A percentile compares a stretch with the other conserved stretches of the same genome.
Evolutionary conservation across 805 yeast species (phyloP).

Genomic region (Ogataea thermomethanolica): DNA sequence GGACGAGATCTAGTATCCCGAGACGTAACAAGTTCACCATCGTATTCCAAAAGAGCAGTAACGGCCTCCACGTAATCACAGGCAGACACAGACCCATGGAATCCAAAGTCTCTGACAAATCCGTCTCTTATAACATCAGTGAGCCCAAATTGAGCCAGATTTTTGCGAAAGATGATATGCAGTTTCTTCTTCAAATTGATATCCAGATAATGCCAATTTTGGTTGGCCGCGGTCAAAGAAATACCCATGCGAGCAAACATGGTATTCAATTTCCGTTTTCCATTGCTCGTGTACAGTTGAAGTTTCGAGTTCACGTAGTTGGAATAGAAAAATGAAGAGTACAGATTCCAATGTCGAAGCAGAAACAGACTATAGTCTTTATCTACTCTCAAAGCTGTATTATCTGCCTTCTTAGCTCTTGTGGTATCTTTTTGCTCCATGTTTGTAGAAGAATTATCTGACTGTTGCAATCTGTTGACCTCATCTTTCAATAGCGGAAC

Average conservation of each 20-base stretch:
- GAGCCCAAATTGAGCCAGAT: slow-evolving; percentile 71
- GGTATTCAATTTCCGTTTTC: slow-evolving; percentile 79
- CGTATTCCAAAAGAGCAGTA: slow-evolving; percentile 77
- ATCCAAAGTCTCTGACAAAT: slow-evolving; percentile 82
- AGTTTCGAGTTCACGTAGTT: slow-evolving; percentile 85
- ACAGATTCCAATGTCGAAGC: slow-evolving; percentile 88
- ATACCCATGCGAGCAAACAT: slow-evolving; percentile 97
- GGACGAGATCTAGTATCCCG: slow-evolving; percentile 11
- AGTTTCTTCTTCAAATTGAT: slow-evolving; percentile 71
- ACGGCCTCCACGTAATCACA: slow-evolving; percentile 90
- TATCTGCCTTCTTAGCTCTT: slow-evolving; percentile 32
- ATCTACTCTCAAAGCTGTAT: slow-evolving; percentile 53
- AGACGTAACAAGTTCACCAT: slow-evolving; percentile 32
- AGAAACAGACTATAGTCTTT: slow-evolving; percentile 83
- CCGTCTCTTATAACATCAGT: slow-evolving; percentile 85
- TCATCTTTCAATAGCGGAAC: slow-evolving; percentile 80
- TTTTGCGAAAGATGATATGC: slow-evolving; percentile 62
- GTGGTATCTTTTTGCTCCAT: slow-evolving; percentile 18
- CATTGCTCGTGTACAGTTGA: slow-evolving; percentile 87
- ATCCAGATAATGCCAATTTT: slow-evolving; percentile 90
- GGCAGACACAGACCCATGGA: slow-evolving; percentile 81
- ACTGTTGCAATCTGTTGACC: slow-evolving; percentile 62
- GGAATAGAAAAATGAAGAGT: slow-evolving; percentile 88
- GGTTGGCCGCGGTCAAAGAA: slow-evolving; percentile 81
- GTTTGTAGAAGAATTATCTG: slow-evolving; percentile 6